Base-by-base conservation (phyloP, 495 filamentous ascomycete genomes). In the Cercophora samala region DNA sequence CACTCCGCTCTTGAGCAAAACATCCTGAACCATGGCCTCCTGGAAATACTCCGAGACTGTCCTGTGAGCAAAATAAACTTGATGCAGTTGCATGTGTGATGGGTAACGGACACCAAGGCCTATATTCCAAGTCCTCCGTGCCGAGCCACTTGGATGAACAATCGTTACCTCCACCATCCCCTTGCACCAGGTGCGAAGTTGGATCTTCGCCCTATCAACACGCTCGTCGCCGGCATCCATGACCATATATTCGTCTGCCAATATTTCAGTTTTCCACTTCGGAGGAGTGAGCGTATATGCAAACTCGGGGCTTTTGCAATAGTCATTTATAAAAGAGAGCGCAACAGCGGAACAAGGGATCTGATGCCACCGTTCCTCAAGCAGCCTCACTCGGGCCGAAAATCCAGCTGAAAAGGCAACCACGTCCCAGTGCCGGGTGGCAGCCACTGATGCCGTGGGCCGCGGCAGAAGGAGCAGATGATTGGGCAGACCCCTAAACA, bases 21-120 rank as follows among this genome's bases (percentile, higher is more conserved):
- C 22, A 19, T 23, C 22, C n/a, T 21, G 53, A 19, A 56, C n/a
- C 5, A 56, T 13, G 2, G n/a, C 22, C 19, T 56, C 19, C 53
- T 56, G 53, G 53, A 56, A 56, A 56, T 56, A 56, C 11, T 56
- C 53, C n/a, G 53, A 56, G 18, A 56, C 3, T 21, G 53, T 21
- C n/a, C 53, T 19, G 18, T 56, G 53, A 4, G 13, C 6, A 46
- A 46, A 18, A 46, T 46, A 46, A 2, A 13, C 11, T 46, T 46
- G 37, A 46, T 46, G 37, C 37, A 46, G 37, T 46, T 11, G 37
- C 37, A 46, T 46, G 3, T 2, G 13, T 18, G 53, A 56, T 3
- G 17, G 17, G 6, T 21, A 56, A 23, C 53, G 4, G 22, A 56
- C 22, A 21, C 22, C 53, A 19, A 18, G 2, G 22, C 1, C n/a